Evolutionary conservation across 306 rosid species (phyloP).

Genomic region (Dalbergia cochinchinensis): DNA sequence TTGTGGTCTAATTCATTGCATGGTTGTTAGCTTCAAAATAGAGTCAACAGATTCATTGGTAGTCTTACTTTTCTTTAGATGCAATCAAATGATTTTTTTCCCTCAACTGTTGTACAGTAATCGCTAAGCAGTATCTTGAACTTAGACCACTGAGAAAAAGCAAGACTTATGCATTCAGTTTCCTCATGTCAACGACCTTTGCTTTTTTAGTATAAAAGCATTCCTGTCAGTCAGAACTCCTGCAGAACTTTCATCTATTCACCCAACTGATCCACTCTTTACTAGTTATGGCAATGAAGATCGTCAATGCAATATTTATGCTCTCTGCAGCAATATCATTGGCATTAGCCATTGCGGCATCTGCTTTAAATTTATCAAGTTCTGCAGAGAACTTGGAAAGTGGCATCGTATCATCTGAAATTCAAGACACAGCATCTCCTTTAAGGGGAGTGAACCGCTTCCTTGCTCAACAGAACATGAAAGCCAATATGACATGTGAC

Average conservation of each 20-base stretch:
- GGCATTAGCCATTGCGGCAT: background rate
- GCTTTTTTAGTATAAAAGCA: background rate
- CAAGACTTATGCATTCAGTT: constrained; percentile 16
- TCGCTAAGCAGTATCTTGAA: constrained; percentile 33
- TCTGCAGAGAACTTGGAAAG: background rate
- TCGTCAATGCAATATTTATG: background rate
- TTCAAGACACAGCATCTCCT: background rate
- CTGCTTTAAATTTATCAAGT: background rate
- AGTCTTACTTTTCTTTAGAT: constrained; percentile 44
- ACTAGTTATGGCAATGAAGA: constrained; percentile 1
- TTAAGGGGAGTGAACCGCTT: background rate
- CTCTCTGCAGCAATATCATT: constrained; percentile 13
- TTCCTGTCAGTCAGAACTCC: background rate
- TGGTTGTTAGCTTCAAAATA: constrained; percentile 11
- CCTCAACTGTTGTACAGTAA: constrained; percentile 32
- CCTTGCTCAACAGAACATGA: constrained; percentile 4
- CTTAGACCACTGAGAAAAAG: constrained; percentile 43
- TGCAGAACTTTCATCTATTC: background rate
- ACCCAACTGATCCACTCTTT: background rate
- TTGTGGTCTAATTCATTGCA: background rate
- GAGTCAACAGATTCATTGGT: constrained; percentile 7
- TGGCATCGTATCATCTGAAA: background rate
- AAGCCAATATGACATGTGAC: background rate
- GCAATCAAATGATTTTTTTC: constrained; percentile 47
- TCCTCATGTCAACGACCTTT: constrained; percentile 23